Base-by-base conservation (phyloP, 345 rosid species). In the Gossypium mustelinum region DNA sequence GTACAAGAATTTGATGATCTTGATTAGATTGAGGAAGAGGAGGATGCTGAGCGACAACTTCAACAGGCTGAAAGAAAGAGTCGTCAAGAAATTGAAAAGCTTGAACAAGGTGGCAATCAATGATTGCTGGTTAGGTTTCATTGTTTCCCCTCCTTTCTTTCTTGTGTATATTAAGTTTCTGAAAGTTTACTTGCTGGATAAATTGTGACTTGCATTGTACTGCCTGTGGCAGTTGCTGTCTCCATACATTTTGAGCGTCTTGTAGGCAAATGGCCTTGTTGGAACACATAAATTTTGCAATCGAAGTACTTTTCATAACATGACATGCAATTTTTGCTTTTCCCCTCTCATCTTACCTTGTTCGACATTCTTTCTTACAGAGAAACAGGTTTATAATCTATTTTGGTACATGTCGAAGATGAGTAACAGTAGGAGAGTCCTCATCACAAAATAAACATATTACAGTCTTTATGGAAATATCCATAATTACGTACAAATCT, bases 21-120 rank as follows among this genome's bases (percentile, higher is more conserved):
- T 69, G 98, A 95, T 59, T 79, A 84, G 57, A 89, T 90, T 20
- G 99, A 93, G 82, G 98, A 93, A 76, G 89, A 89, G 80, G 90
- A 91, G 85, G 99, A 95, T 50, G 94, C 86, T 0, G 88, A 89
- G 77, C 84, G 85, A 79, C 92, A 90, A 81, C 87, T 89, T 80
- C 62, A 73, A 83, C 97, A 92, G 83, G 93, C 93, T 0, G 96
- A 91, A 84, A 81, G 81, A 80, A 91, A 87, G 81, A 90, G 83
- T 57, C 91, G 60, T 1, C 88, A 91, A 84, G 92, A 90, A 82
- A 68, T 84, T 4, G 88, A 92, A 55, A 89, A 85, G 85, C 87
- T 94, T 43, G 96, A 85, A 74, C 85, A 84, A 76, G 82, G 58
- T 24, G 82, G 84, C 77, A 80, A 79, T 70, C 79, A 70, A 75